Percentiles rank a stretch among this genome's conserved stretches.
Evolutionary conservation across 1,284 basidiomycete genomes (phyloP).

Genomic region (Pterula multifida): DNA sequence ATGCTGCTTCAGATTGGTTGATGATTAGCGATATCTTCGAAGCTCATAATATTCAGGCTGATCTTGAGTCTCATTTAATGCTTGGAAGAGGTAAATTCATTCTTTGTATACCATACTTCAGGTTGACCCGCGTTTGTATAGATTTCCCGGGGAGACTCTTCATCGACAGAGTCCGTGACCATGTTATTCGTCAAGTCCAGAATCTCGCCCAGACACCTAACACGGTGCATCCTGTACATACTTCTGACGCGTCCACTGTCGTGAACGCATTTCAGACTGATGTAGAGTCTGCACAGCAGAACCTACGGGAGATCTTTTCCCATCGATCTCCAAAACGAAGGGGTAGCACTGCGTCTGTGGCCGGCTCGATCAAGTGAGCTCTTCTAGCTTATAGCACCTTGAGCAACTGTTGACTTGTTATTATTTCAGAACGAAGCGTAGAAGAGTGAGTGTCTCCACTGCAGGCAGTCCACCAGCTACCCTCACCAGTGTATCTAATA

Average conservation of each 20-base stretch:
- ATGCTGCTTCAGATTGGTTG: background rate
- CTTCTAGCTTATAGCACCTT: background rate
- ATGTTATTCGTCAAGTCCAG: constrained; percentile 26
- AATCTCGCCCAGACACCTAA: constrained; percentile 15
- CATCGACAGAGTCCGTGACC: constrained; percentile 33
- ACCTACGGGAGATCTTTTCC: background rate
- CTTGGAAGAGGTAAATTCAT: constrained; percentile 33
- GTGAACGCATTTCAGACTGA: constrained; percentile 10
- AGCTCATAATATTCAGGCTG: constrained; percentile 25
- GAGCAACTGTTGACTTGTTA: constrained; percentile 11
- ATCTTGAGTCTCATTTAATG: constrained; percentile 36
- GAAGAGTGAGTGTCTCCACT: constrained; percentile 10
- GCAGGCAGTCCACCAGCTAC: background rate
- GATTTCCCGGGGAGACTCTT: constrained; percentile 44
- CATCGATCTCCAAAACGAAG: background rate
- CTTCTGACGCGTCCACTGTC: constrained; percentile 18
- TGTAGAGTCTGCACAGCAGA: background rate
- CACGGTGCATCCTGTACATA: constrained; percentile 18
- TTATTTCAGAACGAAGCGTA: constrained; percentile 9
- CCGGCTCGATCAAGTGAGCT: background rate
- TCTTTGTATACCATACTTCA: background rate
- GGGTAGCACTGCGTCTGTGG: background rate
- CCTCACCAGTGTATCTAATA: background rate
- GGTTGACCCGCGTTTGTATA: constrained; percentile 16
- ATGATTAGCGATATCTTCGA: background rate